Base-by-base conservation (phyloP, 2,329 filamentous ascomycete genomes). In the Tothia fuscella region DNA sequence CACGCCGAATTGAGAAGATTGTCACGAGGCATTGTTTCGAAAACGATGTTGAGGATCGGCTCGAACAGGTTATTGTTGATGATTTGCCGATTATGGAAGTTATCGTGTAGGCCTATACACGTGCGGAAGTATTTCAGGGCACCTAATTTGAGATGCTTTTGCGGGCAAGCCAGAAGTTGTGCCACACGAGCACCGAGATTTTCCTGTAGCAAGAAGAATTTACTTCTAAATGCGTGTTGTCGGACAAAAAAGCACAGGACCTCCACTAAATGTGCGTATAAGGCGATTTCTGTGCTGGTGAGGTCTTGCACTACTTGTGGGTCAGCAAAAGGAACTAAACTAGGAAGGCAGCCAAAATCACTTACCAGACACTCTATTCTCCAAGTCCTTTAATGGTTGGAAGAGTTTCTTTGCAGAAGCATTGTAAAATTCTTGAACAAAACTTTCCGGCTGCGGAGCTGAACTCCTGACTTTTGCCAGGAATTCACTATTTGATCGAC, bases 1-100 rank as follows among this genome's bases (percentile, higher is more conserved):
- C 86, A 94, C 6, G 88, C 89, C 1, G 89, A 96, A 59, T 91
- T 93, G 24, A 96, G 71, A 3, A 98, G 70, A 51, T 95, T 96
- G 59, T 98, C 89, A 31, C 87, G 77, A 1, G 88, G 85, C 74
- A 95, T 82, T 0, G 86, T 91, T 49, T 83, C 76, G 42, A 82
- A 74, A 25, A 96, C 73, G 28, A 95, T 80, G 50, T 91, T 77
- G 12, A 98, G 68, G 25, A 96, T 83, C 1, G 87, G 82, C 30
- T 82, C 83, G 45, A 96, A 78, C 0, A 91, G 76, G 46, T 80
- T 76, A 56, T 88, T 82, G 50, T 87, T 78, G 20, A 80, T 82
- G 51, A 96, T 74, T 51, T 94, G 81, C 41, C 80, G 81, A 53
- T 86, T 80, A 58, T 95, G 94, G 51, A 91, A 93, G 42, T 93